Base-by-base conservation (phyloP, 2,329 filamentous ascomycete species). In the Erysiphe pulchra region DNA sequence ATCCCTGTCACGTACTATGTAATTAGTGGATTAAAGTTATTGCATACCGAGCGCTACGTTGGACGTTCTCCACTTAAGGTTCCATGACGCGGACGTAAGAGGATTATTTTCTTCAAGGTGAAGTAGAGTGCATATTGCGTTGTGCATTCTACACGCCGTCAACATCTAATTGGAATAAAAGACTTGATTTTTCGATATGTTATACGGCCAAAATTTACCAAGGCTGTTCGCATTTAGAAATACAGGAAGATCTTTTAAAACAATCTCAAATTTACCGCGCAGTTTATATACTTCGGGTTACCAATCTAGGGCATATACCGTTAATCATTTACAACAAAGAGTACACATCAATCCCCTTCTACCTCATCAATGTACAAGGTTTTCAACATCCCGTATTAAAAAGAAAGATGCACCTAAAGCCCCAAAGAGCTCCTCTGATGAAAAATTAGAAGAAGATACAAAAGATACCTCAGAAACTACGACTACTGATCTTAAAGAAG, bases 141-240 rank as follows among this genome's bases (percentile, higher is more conserved):
- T 28, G 24, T 28, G 24, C 24, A 28, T 28, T 6, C 24, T 28
- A 7, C 24, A 28, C 7, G 24, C 24, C 24, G 24, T 8, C 7
- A 28, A 28, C 24, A 28, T 28, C 4, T 8, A 28, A 28, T 28
- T 28, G 24, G 8, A 28, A 28, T 28, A 28, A 28, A 1, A 28
- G 7, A 28, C 24, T 9, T 8, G 24, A 28, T 28, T 28, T 3
- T 28, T 28, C 24, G 24, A 28, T 28, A 28, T 28, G 75, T 66
- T 75, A 59, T 72, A 73, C 64, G 68, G 71, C 56, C 71, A 73
- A 61, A 70, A 69, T 53, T 61, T 77, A 56, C 70, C 73, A 62
- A 79, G 74, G 75, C 70, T 74, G 64, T 63, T 65, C 60, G 72
- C 71, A 54, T 64, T 59, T 43, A 51, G 54, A 47, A 56, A 52